phyloP scores from a whole-genome alignment of 2,329 filamentous ascomycete species.

The Monilinia fructicola region DNA sequence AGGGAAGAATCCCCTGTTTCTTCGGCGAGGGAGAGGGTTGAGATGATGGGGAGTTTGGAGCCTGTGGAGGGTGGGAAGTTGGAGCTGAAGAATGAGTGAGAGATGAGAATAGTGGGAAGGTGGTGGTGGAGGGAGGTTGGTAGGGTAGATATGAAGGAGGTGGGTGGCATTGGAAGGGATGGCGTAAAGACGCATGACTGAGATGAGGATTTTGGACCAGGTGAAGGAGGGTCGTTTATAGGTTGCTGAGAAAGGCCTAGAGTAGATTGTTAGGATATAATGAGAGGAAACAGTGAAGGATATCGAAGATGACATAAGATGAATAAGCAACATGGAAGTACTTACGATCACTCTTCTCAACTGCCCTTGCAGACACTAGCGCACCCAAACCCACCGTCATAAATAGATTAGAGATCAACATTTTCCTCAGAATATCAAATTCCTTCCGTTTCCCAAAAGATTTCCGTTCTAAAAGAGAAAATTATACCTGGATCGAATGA shows the following conservation, averaged over 20 bases:
- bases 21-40: conserved; percentile 15
- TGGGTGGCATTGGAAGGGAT: conserved; percentile 15
- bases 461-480: not conserved
- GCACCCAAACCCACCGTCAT: not conserved
- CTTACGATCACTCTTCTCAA: conserved; percentile 16
- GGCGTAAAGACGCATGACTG: conserved; percentile 19
- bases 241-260: not conserved
- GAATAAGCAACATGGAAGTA: not conserved
- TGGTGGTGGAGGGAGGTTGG: conserved; percentile 9
- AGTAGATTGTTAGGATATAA: not conserved
- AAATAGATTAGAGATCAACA: conserved; percentile 15
- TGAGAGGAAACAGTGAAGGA: not conserved
- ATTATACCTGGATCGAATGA: conserved; percentile 4
- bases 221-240: not conserved
- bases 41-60: not conserved
- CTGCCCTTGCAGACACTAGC: conserved; percentile 14
- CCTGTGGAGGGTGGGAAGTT: not conserved
- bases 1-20: conserved; percentile 11
- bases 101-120: conserved; percentile 14
- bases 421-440: not conserved
- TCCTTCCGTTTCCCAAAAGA: not conserved
- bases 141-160: conserved; percentile 14
- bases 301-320: not conserved
- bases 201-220: not conserved
- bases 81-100: conserved; percentile 7